These are phyloP conservation scores for Yamagishiella unicocca DNA, from an alignment of 139 green algal species.

Conservation along the genomic window DNA sequence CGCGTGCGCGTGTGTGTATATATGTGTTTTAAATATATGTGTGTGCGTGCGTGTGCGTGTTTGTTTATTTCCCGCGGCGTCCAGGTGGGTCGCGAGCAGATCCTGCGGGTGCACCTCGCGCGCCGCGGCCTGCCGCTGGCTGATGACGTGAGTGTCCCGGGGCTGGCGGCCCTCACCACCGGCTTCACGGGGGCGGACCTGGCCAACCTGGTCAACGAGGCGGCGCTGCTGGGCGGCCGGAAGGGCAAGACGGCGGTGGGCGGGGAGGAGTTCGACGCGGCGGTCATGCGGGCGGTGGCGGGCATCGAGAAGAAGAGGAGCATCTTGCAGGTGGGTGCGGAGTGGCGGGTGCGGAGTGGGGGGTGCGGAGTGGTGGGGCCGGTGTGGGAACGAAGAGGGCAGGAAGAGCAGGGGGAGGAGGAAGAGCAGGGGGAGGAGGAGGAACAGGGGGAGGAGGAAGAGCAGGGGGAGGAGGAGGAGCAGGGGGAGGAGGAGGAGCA, in stretches of 20 bases:
- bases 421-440: too few relatives aligned
- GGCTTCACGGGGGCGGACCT: conserved; percentile 86
- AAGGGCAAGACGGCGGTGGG: conserved; percentile 59
- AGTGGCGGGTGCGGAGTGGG: not conserved
- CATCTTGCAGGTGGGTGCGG: conserved; percentile 65
- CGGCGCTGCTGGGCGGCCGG: conserved; percentile 75
- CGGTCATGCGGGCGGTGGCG: conserved; percentile 83
- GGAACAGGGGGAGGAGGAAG: too few relatives aligned
- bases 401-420: too few relatives aligned
- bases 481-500: too few relatives aligned
- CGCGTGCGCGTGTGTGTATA: too few relatives aligned
- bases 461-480: too few relatives aligned
- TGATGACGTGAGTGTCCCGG: conserved; percentile 50
- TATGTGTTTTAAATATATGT: too few relatives aligned
- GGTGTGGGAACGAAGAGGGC: too few relatives aligned
- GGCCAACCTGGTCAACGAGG: conserved; percentile 81
- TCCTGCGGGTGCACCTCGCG: conserved; percentile 77
- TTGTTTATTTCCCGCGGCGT: too few relatives aligned
- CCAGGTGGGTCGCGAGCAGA: conserved; percentile 75
- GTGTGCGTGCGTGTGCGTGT: too few relatives aligned
- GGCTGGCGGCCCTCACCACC: conserved; percentile 70
- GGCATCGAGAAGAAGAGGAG: conserved; percentile 96
- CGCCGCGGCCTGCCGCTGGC: conserved; percentile 69
- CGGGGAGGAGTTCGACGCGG: conserved; percentile 80
- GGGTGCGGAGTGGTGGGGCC: too few relatives aligned